Percentiles rank a stretch among this genome's conserved stretches.
phyloP scores from a whole-genome alignment of 768 basidiomycete species.

The Lactifluus hygrophoroides region DNA sequence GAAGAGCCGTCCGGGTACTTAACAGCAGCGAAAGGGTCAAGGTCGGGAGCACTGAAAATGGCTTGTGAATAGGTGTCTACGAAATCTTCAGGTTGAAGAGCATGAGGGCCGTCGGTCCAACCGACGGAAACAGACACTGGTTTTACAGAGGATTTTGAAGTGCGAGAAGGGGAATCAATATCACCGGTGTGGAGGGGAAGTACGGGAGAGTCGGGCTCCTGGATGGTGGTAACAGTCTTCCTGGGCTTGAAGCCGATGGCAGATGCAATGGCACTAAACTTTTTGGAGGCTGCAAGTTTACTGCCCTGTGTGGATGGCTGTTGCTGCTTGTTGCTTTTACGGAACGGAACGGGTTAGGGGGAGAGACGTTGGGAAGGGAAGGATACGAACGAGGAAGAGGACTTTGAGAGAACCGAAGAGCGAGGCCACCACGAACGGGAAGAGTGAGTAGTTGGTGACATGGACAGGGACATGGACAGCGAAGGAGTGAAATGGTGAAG shows the following conservation, averaged over 20 bases:
- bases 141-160: slow-evolving; percentile 36
- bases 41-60: slow-evolving; percentile 48
- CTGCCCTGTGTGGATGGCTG: neutral
- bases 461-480: slow-evolving; percentile 3
- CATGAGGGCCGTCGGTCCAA: slow-evolving; percentile 46
- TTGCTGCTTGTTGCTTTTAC: slow-evolving; percentile 5
- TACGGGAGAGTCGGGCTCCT: slow-evolving; percentile 35
- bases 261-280: slow-evolving; percentile 48
- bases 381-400: slow-evolving; percentile 17
- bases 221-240: slow-evolving; percentile 47
- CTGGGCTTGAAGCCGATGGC: slow-evolving; percentile 59
- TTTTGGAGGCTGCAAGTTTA: slow-evolving; percentile 25
- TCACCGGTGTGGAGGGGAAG: slow-evolving; percentile 20
- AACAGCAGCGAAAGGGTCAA: slow-evolving; percentile 54
- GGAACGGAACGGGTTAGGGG: neutral
- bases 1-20: slow-evolving; percentile 35
- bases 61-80: slow-evolving; percentile 34
- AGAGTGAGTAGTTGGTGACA: slow-evolving; percentile 11
- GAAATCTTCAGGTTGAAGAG: slow-evolving; percentile 41
- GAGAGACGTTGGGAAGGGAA: neutral
- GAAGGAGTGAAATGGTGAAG: slow-evolving; percentile 17
- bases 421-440: slow-evolving; percentile 30
- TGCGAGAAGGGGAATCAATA: slow-evolving; percentile 22
- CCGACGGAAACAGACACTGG: slow-evolving; percentile 52
- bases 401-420: slow-evolving; percentile 25